phyloP scores from a whole-genome alignment of 345 rosid genomes.

The Citrus australasica region DNA sequence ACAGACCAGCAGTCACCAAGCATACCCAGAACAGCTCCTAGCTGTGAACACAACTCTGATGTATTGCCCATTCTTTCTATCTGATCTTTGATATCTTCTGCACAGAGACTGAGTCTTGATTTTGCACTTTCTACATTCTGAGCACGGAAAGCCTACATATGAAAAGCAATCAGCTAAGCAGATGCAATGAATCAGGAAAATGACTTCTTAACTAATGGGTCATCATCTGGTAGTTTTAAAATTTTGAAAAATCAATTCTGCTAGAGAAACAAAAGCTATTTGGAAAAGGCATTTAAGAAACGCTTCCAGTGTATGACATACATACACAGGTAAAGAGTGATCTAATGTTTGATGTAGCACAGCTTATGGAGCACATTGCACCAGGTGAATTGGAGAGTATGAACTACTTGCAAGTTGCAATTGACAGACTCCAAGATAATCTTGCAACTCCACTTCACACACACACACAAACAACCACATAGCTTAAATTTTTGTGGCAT shows the following conservation, averaged over 20 bases:
- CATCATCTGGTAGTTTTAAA: not conserved
- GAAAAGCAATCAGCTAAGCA: slow-evolving; percentile 9
- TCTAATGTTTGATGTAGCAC: not conserved
- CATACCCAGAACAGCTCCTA: slow-evolving; percentile 98
- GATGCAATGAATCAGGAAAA: slow-evolving; percentile 6
- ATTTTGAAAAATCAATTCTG: not conserved
- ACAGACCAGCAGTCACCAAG: slow-evolving; percentile 97
- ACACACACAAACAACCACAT: not conserved
- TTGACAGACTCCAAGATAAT: not conserved
- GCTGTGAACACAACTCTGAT: slow-evolving; percentile 91
- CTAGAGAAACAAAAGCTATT: not conserved
- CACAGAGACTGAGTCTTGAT: slow-evolving; percentile 76
- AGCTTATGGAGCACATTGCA: not conserved
- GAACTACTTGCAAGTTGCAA: not conserved
- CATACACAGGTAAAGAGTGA: not conserved
- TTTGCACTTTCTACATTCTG: slow-evolving; percentile 89
- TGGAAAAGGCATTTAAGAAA: not conserved
- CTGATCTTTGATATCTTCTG: slow-evolving; percentile 78
- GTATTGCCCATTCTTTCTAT: slow-evolving; percentile 66
- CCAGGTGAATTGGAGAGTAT: not conserved
- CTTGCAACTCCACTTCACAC: not conserved
- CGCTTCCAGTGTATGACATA: not conserved
- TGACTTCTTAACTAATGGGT: not conserved
- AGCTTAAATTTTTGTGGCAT: not conserved
- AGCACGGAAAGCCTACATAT: slow-evolving; percentile 72